Conservation (phyloP, 2,329 filamentous ascomycete species). For the Colletotrichum graminicola region DNA sequence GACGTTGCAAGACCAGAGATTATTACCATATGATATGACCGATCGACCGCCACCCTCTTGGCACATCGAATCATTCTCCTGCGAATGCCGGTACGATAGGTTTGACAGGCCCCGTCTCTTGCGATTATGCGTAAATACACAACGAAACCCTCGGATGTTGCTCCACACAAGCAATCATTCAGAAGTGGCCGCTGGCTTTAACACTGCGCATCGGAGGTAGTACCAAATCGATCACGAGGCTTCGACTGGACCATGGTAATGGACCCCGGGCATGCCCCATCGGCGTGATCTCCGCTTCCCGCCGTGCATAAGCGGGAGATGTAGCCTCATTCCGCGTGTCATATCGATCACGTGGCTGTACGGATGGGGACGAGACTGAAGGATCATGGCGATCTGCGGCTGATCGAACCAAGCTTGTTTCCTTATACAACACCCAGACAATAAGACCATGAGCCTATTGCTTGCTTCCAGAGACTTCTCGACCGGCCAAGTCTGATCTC, state of each 20-base stretch:
- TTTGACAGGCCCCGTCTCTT: not conserved
- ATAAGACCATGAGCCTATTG: not conserved
- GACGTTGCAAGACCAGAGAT: slow-evolving; percentile 13
- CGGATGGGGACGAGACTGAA: not conserved
- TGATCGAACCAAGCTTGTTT: not conserved
- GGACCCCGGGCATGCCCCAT: slow-evolving; percentile 27
- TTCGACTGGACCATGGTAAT: slow-evolving; percentile 25
- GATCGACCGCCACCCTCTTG: slow-evolving; percentile 15
- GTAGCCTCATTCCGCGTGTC: slow-evolving; percentile 35
- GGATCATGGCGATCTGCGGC: slow-evolving; percentile 10
- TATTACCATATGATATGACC: slow-evolving; percentile 7
- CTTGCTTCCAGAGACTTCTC: slow-evolving; percentile 1
- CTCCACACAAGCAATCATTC: not conserved
- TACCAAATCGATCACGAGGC: slow-evolving; percentile 21
- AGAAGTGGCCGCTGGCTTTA: not conserved
- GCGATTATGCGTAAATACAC: not conserved
- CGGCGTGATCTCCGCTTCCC: slow-evolving; percentile 32
- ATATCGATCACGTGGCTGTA: slow-evolving; percentile 31
- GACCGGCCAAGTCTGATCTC: not conserved
- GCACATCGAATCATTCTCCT: not conserved
- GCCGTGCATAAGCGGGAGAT: slow-evolving; percentile 39
- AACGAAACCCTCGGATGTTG: not conserved
- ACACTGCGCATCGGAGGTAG: not conserved
- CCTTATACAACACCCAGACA: not conserved
- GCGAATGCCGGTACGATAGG: not conserved